Evolutionary conservation across 164 flowering plant genomes (phyloP).

Genomic region (Magnolia officinalis): DNA sequence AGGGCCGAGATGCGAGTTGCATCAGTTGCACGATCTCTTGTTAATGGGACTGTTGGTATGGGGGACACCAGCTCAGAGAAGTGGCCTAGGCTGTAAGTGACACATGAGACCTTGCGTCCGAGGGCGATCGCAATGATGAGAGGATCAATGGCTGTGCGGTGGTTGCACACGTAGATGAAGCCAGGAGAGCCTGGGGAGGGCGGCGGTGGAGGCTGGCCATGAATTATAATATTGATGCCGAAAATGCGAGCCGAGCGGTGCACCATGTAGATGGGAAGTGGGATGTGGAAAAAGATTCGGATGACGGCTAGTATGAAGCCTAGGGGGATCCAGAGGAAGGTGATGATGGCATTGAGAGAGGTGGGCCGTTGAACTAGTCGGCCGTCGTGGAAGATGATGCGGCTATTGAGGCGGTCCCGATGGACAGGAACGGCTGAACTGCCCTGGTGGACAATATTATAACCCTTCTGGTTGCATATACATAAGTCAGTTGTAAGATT

Average conservation of each 20-base stretch:
- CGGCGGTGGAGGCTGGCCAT: constrained; percentile 64
- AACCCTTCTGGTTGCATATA: constrained; percentile 54
- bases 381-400: constrained; percentile 86
- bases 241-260: constrained; percentile 57
- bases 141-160: constrained; percentile 82
- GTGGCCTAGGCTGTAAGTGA: constrained; percentile 73
- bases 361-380: constrained; percentile 71
- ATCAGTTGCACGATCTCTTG: constrained; percentile 80
- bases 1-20: constrained; percentile 55
- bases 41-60: constrained; percentile 71
- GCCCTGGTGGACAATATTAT: constrained; percentile 70
- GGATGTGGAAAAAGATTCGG: constrained; percentile 76
- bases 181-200: constrained; percentile 65
- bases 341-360: constrained; percentile 61
- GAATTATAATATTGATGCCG: constrained; percentile 70
- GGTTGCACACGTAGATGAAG: constrained; percentile 79
- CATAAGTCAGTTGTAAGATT: no score
- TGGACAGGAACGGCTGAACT: constrained; percentile 48
- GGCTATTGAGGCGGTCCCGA: constrained; percentile 49
- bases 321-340: constrained; percentile 78
- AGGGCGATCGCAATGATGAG: constrained; percentile 78
- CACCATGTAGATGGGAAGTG: constrained; percentile 79
- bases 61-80: constrained; percentile 71
- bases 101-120: constrained; percentile 68
- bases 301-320: constrained; percentile 64